These are phyloP conservation scores for Globisporangium mamillatum DNA, from an alignment of 352 stramenopile genomes.

Conservation along the genomic window DNA sequence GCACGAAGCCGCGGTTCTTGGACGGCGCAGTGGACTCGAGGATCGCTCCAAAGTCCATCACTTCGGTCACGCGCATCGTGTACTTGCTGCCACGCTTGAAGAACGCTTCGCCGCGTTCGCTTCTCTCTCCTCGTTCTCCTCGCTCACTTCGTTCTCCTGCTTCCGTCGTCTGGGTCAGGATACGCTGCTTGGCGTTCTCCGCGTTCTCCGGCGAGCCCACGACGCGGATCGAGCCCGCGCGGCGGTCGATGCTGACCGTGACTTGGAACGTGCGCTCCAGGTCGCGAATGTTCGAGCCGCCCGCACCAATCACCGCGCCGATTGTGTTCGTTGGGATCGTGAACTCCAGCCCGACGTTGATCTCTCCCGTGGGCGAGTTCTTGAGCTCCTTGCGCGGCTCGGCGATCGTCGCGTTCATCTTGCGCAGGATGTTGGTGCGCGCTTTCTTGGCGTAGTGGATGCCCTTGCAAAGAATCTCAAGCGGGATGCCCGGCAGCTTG, in stretches of 20 bases:
- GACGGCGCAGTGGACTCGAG: slow-evolving; percentile 73
- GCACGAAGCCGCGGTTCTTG: slow-evolving; percentile 89
- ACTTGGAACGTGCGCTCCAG: slow-evolving; percentile 65
- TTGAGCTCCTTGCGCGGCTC: slow-evolving; percentile 62
- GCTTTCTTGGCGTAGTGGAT: slow-evolving; percentile 84
- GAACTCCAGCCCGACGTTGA: slow-evolving; percentile 61
- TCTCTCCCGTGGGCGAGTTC: slow-evolving; percentile 29
- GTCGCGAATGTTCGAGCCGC: slow-evolving; percentile 71
- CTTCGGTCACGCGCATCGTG: slow-evolving; percentile 89
- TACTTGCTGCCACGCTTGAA: slow-evolving; percentile 90
- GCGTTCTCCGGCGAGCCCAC: slow-evolving; percentile 77
- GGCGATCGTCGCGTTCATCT: slow-evolving; percentile 79
- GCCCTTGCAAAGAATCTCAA: slow-evolving; percentile 82
- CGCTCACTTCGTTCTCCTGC: slow-evolving; percentile 10
- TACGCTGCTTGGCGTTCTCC: slow-evolving; percentile 70
- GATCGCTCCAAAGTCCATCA: slow-evolving; percentile 95
- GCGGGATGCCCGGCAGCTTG: slow-evolving; percentile 89
- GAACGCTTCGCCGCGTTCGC: slow-evolving; percentile 29
- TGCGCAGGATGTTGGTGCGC: slow-evolving; percentile 73
- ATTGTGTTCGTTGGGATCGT: slow-evolving; percentile 50
- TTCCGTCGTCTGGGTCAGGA: slow-evolving; percentile 42
- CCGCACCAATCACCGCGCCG: slow-evolving; percentile 69
- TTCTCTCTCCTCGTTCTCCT: slow-evolving; percentile 5
- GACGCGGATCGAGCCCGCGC: slow-evolving; percentile 85
- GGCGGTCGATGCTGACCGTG: slow-evolving; percentile 74